Evolutionary conservation across 2,329 filamentous ascomycete genomes (phyloP).

Genomic region (Trichoderma arundinaceum): DNA sequence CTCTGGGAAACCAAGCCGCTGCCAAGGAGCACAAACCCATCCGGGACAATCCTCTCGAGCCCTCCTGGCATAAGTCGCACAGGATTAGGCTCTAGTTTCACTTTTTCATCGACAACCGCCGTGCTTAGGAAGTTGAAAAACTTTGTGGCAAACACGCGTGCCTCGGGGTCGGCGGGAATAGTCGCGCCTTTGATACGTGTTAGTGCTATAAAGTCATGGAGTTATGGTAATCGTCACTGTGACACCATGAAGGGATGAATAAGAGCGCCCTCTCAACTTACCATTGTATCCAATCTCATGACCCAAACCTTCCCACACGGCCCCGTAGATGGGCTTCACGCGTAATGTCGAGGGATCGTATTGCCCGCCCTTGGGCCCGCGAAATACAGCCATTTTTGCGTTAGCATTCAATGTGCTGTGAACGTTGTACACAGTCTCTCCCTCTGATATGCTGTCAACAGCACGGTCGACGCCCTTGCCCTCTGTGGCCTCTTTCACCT

Average conservation of each 20-base stretch:
- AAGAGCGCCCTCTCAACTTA: conserved; percentile 30
- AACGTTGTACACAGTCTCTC: conserved; percentile 43
- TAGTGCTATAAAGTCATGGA: neutral
- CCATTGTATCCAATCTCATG: conserved; percentile 48
- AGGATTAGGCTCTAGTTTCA: conserved; percentile 40
- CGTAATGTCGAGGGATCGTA: conserved; percentile 38
- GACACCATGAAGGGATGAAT: neutral
- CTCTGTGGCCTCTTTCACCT: conserved; percentile 38
- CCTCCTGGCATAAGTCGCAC: conserved; percentile 44
- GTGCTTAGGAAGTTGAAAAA: conserved; percentile 47
- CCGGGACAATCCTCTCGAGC: conserved; percentile 37
- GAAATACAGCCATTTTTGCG: conserved; percentile 40
- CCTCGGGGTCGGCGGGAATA: conserved; percentile 35
- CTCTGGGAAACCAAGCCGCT: conserved; percentile 34
- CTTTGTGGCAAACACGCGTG: conserved; percentile 41
- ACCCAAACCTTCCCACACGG: conserved; percentile 51
- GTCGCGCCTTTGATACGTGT: neutral
- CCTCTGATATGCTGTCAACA: conserved; percentile 50
- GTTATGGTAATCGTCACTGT: neutral
- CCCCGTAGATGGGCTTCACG: conserved; percentile 47
- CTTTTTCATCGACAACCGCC: conserved; percentile 11
- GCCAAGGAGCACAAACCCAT: conserved; percentile 41
- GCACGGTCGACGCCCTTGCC: conserved; percentile 45
- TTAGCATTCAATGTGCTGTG: conserved; percentile 38
- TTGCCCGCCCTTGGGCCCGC: conserved; percentile 35